phyloP scores from a whole-genome alignment of 768 basidiomycete genomes.

The Hydnum rufescens region DNA sequence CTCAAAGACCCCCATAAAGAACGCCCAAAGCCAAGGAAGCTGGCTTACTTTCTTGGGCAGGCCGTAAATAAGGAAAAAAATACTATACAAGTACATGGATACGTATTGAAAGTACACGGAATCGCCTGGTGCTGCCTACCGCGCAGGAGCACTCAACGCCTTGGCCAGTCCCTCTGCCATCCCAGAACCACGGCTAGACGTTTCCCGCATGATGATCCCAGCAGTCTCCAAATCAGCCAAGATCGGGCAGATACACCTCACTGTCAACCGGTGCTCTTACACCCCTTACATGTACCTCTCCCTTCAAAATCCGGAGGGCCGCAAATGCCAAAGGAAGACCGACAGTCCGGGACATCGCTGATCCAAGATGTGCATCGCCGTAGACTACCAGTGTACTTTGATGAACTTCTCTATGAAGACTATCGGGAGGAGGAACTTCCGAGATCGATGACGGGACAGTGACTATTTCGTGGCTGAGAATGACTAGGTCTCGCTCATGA shows the following conservation, averaged over 20 bases:
- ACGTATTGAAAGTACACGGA: too few species aligned
- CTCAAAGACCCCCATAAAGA: too few species aligned
- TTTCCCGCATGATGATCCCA: slow-evolving; percentile 20
- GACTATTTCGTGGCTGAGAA: slow-evolving; percentile 69
- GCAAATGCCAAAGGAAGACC: slow-evolving; percentile 78
- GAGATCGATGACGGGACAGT: slow-evolving; percentile 16
- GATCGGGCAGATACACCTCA: slow-evolving; percentile 40
- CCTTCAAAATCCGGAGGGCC: slow-evolving; percentile 49
- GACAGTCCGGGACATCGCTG: slow-evolving; percentile 84
- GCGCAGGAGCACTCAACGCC: too few species aligned
- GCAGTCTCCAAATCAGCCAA: slow-evolving; percentile 36
- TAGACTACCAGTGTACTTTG: slow-evolving; percentile 47
- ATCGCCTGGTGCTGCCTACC: too few species aligned
- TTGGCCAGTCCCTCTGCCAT: not conserved
- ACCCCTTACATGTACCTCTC: slow-evolving; percentile 31
- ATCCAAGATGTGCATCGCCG: slow-evolving; percentile 26
- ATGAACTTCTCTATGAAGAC: slow-evolving; percentile 52
- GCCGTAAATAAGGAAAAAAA: too few species aligned
- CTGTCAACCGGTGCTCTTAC: slow-evolving; percentile 47
- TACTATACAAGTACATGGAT: too few species aligned
- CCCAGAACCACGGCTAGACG: not conserved
- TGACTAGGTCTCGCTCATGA: slow-evolving; percentile 67
- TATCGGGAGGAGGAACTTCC: slow-evolving; percentile 21
- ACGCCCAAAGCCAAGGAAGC: too few species aligned
- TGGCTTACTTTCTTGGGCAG: too few species aligned